phyloP scores from a whole-genome alignment of 768 basidiomycete genomes.

The Lactarius hatsudake region DNA sequence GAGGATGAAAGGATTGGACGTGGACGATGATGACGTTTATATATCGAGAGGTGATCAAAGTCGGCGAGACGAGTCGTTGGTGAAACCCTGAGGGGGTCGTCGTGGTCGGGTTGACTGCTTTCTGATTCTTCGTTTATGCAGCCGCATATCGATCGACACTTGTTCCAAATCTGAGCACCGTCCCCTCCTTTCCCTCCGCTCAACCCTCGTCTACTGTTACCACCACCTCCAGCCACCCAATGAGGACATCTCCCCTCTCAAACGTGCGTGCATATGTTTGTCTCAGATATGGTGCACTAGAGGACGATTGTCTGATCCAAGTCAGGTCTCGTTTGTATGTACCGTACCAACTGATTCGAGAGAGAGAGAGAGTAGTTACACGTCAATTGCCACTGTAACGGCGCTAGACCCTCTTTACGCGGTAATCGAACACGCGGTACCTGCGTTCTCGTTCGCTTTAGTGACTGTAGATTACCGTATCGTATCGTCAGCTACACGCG shows the following conservation, averaged over 20 bases:
- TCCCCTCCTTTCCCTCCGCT: slow-evolving; percentile 11
- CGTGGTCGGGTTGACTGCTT: slow-evolving; percentile 8
- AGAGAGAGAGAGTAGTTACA: neutral
- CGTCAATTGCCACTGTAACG: slow-evolving; percentile 2
- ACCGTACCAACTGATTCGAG: slow-evolving; percentile 6
- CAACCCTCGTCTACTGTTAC: slow-evolving; percentile 5
- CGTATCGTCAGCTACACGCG: neutral
- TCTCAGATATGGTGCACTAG: neutral
- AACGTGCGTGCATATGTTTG: slow-evolving; percentile 21
- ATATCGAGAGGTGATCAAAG: slow-evolving; percentile 20
- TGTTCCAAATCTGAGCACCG: slow-evolving; percentile 19
- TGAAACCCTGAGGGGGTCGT: slow-evolving; percentile 5
- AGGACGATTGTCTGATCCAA: neutral
- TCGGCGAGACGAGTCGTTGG: slow-evolving; percentile 13
- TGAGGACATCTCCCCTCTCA: slow-evolving; percentile 5
- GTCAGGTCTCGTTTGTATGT: slow-evolving; percentile 12
- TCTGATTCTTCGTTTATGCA: slow-evolving; percentile 26
- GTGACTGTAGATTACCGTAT: neutral
- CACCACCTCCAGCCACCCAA: neutral
- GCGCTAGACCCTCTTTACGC: slow-evolving; percentile 5
- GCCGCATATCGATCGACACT: slow-evolving; percentile 26
- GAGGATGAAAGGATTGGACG: slow-evolving; percentile 18
- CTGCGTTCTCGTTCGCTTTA: slow-evolving; percentile 2
- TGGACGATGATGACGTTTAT: slow-evolving; percentile 29
- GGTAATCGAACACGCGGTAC: slow-evolving; percentile 16